Evolutionary conservation across 805 yeast genomes (phyloP).

Genomic region (Candida quercuum): DNA sequence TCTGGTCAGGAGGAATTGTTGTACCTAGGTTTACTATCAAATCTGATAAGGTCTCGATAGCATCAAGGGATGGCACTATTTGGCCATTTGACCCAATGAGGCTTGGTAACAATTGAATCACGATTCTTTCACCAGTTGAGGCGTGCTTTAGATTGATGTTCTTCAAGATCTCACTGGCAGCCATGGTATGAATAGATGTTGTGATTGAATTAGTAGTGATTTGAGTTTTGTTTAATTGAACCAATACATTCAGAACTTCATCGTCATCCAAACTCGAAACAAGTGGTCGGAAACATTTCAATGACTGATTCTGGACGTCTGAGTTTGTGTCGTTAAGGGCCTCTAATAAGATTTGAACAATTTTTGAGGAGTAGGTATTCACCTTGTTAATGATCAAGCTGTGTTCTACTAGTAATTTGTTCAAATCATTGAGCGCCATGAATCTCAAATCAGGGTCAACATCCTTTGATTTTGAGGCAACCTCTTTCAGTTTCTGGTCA

Average conservation of each 20-base stretch:
- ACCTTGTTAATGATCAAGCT: conserved; percentile 22
- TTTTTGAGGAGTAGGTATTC: conserved; percentile 26
- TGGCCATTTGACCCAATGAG: conserved; percentile 29
- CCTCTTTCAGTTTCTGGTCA: conserved; percentile 21
- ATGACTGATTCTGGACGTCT: conserved; percentile 73
- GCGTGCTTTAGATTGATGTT: conserved; percentile 20
- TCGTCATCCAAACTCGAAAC: conserved; percentile 20
- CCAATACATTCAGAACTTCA: conserved; percentile 17
- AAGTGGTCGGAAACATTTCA: conserved; percentile 47
- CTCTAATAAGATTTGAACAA: conserved; percentile 36
- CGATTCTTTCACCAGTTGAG: conserved; percentile 24
- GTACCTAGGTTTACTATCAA: conserved; percentile 45
- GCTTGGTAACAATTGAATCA: conserved; percentile 34
- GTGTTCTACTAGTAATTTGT: conserved; percentile 33
- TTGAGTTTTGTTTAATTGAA: conserved; percentile 14
- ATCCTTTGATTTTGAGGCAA: conserved; percentile 44
- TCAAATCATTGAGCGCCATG: conserved; percentile 79
- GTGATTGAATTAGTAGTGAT: conserved; percentile 21
- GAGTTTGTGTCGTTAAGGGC: conserved; percentile 56
- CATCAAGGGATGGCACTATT: conserved; percentile 38
- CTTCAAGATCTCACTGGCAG: conserved; percentile 20
- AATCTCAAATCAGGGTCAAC: conserved; percentile 79
- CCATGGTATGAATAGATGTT: conserved; percentile 25
- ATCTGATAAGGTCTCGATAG: conserved; percentile 57
- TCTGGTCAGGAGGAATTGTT: conserved; percentile 32